Evolutionary conservation across 441 rosid species (phyloP).

Genomic region (Hura crepitans): DNA sequence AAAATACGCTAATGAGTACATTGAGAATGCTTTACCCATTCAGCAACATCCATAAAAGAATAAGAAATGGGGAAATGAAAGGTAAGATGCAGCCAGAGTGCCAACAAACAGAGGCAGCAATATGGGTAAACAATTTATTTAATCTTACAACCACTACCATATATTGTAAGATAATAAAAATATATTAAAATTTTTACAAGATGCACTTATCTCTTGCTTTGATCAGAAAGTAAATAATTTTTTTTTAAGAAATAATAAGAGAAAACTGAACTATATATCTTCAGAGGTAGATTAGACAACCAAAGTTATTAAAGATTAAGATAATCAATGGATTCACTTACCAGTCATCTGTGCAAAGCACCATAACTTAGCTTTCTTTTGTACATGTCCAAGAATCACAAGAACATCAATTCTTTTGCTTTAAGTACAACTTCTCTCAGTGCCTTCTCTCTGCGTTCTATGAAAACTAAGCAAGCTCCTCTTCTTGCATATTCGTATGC

Average conservation of each 20-base stretch:
- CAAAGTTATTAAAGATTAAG: slow-evolving; percentile 42
- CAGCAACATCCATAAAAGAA: slow-evolving; percentile 45
- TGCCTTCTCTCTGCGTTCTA: slow-evolving; percentile 30
- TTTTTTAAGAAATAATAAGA: neutral
- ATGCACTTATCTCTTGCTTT: no score
- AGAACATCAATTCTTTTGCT: slow-evolving; percentile 41
- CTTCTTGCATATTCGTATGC: slow-evolving; percentile 61
- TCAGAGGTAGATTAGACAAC: no score
- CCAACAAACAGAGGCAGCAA: neutral
- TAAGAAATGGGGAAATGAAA: slow-evolving; percentile 45
- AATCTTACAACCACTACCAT: no score
- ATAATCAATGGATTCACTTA: slow-evolving; percentile 41
- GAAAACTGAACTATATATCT: no score
- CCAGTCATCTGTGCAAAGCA: slow-evolving; percentile 44
- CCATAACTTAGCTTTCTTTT: no score
- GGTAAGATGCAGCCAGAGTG: slow-evolving; percentile 49
- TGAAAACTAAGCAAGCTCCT: slow-evolving; percentile 61
- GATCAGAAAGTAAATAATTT: no score
- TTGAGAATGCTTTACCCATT: slow-evolving; percentile 55
- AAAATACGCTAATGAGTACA: slow-evolving; percentile 24
- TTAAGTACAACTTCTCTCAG: slow-evolving; percentile 44
- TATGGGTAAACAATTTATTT: neutral
- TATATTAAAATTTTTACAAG: no score
- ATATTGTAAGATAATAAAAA: no score
- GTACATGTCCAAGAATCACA: slow-evolving; percentile 44